These are phyloP conservation scores for Candida frijolesensis DNA, from an alignment of 1,139 yeast genomes.

Conservation along the genomic window DNA sequence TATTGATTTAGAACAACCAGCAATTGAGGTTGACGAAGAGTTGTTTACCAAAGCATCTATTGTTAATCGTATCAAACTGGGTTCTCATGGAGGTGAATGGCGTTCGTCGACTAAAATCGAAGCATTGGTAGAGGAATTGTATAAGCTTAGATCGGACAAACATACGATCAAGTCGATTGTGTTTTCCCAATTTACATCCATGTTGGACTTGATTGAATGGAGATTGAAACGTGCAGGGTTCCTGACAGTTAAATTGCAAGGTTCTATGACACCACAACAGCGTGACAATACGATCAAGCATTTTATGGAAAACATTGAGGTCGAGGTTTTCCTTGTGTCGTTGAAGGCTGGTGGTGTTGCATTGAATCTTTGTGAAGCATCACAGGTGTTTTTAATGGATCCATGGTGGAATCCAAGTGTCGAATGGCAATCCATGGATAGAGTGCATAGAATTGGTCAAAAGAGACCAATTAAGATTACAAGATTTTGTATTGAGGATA, in stretches of 20 bases:
- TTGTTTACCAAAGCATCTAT: conserved; percentile 77
- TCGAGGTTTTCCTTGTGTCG: conserved; percentile 91
- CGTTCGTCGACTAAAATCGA: conserved; percentile 93
- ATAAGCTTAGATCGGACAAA: conserved; percentile 79
- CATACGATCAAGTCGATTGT: conserved; percentile 94
- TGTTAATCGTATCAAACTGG: conserved; percentile 83
- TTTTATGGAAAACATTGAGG: conserved; percentile 89
- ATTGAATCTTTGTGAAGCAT: conserved; percentile 91
- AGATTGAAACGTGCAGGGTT: conserved; percentile 91
- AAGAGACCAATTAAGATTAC: conserved; percentile 93
- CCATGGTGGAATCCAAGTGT: conserved; percentile 99
- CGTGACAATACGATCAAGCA: conserved; percentile 87
- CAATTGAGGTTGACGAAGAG: conserved; percentile 72
- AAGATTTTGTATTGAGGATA: conserved; percentile 90
- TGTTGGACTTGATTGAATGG: conserved; percentile 96
- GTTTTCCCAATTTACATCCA: conserved; percentile 94
- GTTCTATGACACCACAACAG: conserved; percentile 95
- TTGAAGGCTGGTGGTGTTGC: conserved; percentile 99
- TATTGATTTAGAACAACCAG: conserved; percentile 86
- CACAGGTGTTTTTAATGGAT: conserved; percentile 90
- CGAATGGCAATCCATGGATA: conserved; percentile 97
- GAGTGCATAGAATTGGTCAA: conserved; percentile 97
- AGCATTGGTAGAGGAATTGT: conserved; percentile 91
- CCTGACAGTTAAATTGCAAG: conserved; percentile 88
- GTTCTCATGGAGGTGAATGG: conserved; percentile 75